These are phyloP conservation scores for Fusarium paranaense DNA, from an alignment of 2,329 filamentous ascomycete genomes.

Conservation along the genomic window DNA sequence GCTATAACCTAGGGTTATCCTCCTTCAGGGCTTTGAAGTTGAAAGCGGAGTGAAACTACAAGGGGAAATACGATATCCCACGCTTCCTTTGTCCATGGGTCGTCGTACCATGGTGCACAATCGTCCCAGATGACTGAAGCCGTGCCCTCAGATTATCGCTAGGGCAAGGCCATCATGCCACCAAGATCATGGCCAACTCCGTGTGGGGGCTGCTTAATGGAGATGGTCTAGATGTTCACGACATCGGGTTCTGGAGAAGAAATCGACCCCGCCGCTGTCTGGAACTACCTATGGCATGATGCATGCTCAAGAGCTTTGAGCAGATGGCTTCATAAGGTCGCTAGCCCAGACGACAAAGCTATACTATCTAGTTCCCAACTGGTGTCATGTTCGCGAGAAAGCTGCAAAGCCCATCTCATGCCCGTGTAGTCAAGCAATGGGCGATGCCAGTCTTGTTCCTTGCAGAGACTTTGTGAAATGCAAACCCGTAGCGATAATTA, in stretches of 20 bases:
- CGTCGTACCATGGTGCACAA: constrained; percentile 8
- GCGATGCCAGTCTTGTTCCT: too few species aligned
- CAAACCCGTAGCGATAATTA: background rate
- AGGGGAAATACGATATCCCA: constrained; percentile 15
- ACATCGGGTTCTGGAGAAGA: background rate
- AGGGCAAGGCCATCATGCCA: constrained; percentile 26
- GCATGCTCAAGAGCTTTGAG: background rate
- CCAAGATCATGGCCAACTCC: constrained; percentile 18
- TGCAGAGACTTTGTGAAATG: background rate
- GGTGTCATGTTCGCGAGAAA: background rate
- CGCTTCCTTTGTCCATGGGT: constrained; percentile 10
- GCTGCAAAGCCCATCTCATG: too few species aligned
- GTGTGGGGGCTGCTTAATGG: constrained; percentile 10
- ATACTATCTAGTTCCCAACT: background rate
- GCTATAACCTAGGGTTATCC: background rate
- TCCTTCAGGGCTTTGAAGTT: constrained; percentile 18
- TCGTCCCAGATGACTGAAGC: constrained; percentile 22
- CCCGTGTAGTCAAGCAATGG: too few species aligned
- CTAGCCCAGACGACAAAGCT: background rate
- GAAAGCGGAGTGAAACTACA: constrained; percentile 9
- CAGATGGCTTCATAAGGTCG: background rate
- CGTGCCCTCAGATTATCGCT: constrained; percentile 4
- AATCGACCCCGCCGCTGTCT: constrained; percentile 16
- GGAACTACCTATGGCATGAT: constrained; percentile 15
- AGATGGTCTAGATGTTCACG: constrained; percentile 11